Percentiles rank a stretch among this genome's conserved stretches.
Evolutionary conservation across 2,329 filamentous ascomycete genomes (phyloP).

Genomic region (Neonectria sp.): DNA sequence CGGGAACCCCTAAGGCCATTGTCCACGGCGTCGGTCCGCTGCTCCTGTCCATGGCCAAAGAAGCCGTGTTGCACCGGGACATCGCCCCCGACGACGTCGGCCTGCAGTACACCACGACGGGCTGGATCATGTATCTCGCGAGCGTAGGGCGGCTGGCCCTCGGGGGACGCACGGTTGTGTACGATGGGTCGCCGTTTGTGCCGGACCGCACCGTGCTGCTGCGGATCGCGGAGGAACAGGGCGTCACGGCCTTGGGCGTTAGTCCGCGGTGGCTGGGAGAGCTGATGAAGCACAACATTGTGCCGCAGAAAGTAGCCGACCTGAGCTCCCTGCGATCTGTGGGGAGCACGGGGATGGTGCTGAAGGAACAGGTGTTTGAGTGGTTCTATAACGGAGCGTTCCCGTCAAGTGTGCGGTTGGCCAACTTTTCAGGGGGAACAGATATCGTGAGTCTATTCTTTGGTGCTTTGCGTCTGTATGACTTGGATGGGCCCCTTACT

Average conservation of each 20-base stretch:
- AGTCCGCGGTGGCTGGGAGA: conserved; percentile 85
- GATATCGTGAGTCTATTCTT: conserved; percentile 72
- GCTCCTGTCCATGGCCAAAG: conserved; percentile 70
- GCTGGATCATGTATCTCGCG: conserved; percentile 91
- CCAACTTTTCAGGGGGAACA: conserved; percentile 84
- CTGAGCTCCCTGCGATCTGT: conserved; percentile 74
- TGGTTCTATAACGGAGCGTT: conserved; percentile 85
- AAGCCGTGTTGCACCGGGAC: conserved; percentile 68
- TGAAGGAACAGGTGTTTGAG: conserved; percentile 82
- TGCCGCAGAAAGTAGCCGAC: conserved; percentile 74
- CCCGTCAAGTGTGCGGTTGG: conserved; percentile 75
- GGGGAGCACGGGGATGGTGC: conserved; percentile 85
- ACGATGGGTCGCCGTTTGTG: conserved; percentile 86
- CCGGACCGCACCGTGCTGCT: conserved; percentile 77
- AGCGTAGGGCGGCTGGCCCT: conserved; percentile 71
- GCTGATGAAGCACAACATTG: conserved; percentile 74
- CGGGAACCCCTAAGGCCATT: conserved; percentile 88
- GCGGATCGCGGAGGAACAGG: conserved; percentile 72
- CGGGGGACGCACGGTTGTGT: conserved; percentile 77
- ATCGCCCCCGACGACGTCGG: conserved; percentile 57
- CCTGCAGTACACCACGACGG: conserved; percentile 76
- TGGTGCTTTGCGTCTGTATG: neutral
- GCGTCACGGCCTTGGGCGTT: conserved; percentile 80
- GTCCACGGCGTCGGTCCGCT: conserved; percentile 81
- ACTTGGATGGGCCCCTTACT: neutral